Conservation (phyloP, 345 rosid species). For the Bruguiera gymnorhiza region DNA sequence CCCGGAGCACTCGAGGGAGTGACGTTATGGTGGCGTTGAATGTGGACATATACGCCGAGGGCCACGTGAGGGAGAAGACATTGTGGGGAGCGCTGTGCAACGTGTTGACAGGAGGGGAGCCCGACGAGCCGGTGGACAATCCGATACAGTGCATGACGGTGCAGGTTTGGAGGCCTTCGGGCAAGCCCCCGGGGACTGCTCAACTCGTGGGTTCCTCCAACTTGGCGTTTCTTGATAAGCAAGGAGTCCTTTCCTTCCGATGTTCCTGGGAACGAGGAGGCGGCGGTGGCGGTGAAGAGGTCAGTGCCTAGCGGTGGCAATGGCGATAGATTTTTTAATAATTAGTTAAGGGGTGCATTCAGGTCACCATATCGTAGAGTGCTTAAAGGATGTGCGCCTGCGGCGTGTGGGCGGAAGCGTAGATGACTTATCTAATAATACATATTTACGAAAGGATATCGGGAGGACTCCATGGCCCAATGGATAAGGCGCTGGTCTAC, state of each 20-base stretch:
- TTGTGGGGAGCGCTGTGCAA: slow-evolving; percentile 18
- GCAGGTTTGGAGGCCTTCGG: slow-evolving; percentile 22
- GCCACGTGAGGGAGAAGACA: slow-evolving; percentile 18
- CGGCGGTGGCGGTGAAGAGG: too few relatives aligned
- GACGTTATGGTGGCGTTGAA: slow-evolving; percentile 8
- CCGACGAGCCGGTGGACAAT: slow-evolving; percentile 5
- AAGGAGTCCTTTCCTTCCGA: too few relatives aligned
- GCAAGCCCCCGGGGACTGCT: slow-evolving; percentile 16
- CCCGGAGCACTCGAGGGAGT: not conserved
- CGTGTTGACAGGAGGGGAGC: slow-evolving; percentile 13
- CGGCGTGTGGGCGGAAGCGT: too few relatives aligned
- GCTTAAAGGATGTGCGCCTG: too few relatives aligned
- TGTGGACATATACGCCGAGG: slow-evolving; percentile 13
- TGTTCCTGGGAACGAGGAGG: too few relatives aligned
- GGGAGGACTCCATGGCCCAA: slow-evolving; percentile 80
- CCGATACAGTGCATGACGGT: slow-evolving; percentile 17
- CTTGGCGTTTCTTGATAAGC: not conserved
- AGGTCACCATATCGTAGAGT: too few relatives aligned
- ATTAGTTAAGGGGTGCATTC: too few relatives aligned
- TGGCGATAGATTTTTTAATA: too few relatives aligned
- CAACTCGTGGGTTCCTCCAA: slow-evolving; percentile 18
- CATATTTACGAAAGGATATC: too few relatives aligned
- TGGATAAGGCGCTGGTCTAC: slow-evolving; percentile 98
- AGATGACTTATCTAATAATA: too few relatives aligned
- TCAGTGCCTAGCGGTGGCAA: too few relatives aligned